Evolutionary conservation across 805 yeast genomes (phyloP), one percentile per base, ranked within the genome.

Genomic region (Isabelozyma heimii): DNA sequence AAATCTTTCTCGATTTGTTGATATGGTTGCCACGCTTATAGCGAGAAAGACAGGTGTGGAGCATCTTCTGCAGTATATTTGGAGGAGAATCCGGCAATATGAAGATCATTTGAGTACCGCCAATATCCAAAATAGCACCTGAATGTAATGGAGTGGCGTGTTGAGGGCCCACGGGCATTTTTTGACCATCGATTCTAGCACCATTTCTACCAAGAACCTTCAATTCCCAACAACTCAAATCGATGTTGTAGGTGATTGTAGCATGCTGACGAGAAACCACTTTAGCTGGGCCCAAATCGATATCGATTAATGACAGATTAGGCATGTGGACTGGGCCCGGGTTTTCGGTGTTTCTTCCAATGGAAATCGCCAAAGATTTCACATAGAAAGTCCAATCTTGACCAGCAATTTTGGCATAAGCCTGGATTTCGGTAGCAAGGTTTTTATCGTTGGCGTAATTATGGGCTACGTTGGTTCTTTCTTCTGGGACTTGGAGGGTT

Each of bases 41-140:
- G 47, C 67, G 66, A 2, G 63, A 46, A 49, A 73, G 58, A 48
- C 80, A 67, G 44, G 67, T 62, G 40, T 63, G 56, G 47, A 77
- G 63, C 64, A 81, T 73, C 43, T 70, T 69, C 40, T 67, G 76
- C 52, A 87, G 80, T 7, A 91, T 76, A 33, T 69, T 71, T 2
- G 97, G 97, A 10, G 83, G 82, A 4, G 89, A 83, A 64, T 91
- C 97, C 1, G 99, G 99, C 55, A 94, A 74, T 37, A 94, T 94
- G 63, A 94, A 94, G 96, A 94, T 92, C 98, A 94, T 94, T 69
- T 94, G 98, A 9, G 97, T 91, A 5, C 97, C 97, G 14, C 98
- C 98, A 42, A 94, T 84, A 60, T 94, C 99, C 49, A 94, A 69
- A 14, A 94, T 83, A 40, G 92, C 88, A n/a, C 99, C 99, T 1